phyloP scores from a whole-genome alignment of 768 basidiomycete species.

The Crepidotus variabilis region DNA sequence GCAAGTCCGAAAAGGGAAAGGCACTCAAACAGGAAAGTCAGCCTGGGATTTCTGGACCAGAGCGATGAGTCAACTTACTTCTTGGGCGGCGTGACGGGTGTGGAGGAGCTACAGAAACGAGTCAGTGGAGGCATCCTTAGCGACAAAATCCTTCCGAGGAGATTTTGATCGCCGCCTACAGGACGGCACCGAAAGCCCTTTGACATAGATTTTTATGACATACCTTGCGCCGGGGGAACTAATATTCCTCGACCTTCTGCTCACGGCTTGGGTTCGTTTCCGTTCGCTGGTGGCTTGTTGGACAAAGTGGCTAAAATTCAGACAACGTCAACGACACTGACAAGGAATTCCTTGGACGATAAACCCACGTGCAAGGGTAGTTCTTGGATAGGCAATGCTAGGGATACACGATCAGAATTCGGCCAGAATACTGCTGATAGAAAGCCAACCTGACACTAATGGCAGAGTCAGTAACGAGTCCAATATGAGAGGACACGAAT shows the following conservation, averaged over 20 bases:
- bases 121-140: conserved; percentile 12
- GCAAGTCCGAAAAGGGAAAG: conserved; percentile 22
- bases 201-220: conserved; percentile 16
- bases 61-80: conserved; percentile 26
- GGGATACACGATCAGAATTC: conserved; percentile 12
- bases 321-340: conserved; percentile 7
- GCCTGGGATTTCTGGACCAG: neutral
- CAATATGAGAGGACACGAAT: conserved; percentile 14
- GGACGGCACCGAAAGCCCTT: conserved; percentile 17
- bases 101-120: conserved; percentile 20
- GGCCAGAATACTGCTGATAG: conserved; percentile 7
- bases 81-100: conserved; percentile 35
- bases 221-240: conserved; percentile 47
- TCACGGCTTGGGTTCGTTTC: conserved; percentile 57
- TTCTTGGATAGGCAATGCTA: conserved; percentile 87
- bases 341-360: conserved; percentile 7
- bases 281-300: conserved; percentile 85
- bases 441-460: conserved; percentile 61
- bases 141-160: neutral
- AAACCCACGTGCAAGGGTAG: conserved; percentile 85
- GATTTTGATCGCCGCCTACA: conserved; percentile 12
- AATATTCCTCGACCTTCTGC: conserved; percentile 64
- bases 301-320: conserved; percentile 58
- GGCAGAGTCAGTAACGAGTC: conserved; percentile 3
- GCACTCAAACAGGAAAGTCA: conserved; percentile 14